Evolutionary conservation across 345 rosid genomes (phyloP), one percentile per base, ranked within the genome.

Genomic region (Brassica incana): DNA sequence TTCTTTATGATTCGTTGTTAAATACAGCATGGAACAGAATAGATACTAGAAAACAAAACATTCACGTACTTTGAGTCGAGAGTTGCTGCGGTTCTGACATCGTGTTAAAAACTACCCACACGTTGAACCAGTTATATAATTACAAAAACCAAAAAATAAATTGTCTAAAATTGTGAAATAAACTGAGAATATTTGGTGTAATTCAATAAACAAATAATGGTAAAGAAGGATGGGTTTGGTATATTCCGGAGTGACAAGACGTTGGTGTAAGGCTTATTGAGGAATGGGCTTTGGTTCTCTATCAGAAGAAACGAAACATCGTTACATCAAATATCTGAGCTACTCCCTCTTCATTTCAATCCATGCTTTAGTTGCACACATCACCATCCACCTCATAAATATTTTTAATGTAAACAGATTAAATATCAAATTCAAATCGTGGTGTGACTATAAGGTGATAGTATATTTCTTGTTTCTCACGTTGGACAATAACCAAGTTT

Each of bases 251-350:
- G 78, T 73, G 82, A 73, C 73, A 79, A 45, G 82, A 79, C 78
- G 5, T 73, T 20, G 32, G 82, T 73, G 82, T 79, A 79, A 73
- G 78, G 78, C 78, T 79, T 73, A 67, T 79, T 73, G 78, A 79
- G 82, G 78, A 73, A 79, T 68, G 78, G 58, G 78, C 74, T 67
- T 61, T 79, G 72, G 38, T 71, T 78, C 67, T 77, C 65, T 10
- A 35, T 14, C 58, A 52, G 56, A 77, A 64, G 65, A 45, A 62
- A 69, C 50, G 16, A 18, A 69, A 43, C 29, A 54, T 71, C 66
- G 43, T 43, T 78, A 59, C 82, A 59, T 78, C 73, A 78, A 78
- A 32, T 67, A 66, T 73, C 54, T 43, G 38, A 66, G 52, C 63
- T 58, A 35, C 8, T n/a, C 65, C 66, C 69, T 61, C 54, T 69